Percentiles rank a stretch among this genome's conserved stretches.
phyloP scores from a whole-genome alignment of 164 flowering plant genomes.

The Pachysandra terminalis region DNA sequence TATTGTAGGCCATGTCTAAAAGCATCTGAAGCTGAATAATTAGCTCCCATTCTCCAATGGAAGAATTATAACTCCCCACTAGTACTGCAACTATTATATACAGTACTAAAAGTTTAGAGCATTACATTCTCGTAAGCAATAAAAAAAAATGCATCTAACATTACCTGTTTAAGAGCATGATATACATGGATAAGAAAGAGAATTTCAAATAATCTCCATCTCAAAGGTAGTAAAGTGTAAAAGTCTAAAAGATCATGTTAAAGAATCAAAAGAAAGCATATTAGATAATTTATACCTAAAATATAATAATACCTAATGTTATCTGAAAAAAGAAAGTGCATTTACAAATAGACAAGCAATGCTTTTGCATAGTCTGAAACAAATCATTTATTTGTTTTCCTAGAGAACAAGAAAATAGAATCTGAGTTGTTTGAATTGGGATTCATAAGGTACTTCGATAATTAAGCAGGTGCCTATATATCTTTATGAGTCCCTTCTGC shows the following conservation, averaged over 20 bases:
- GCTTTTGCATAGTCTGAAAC: not conserved
- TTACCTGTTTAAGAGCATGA: not conserved
- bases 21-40: not conserved
- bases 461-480: slow-evolving; percentile 91
- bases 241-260: not conserved
- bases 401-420: slow-evolving; percentile 11
- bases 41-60: not conserved
- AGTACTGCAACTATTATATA: not conserved
- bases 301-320: too few species aligned
- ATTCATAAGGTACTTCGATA: slow-evolving; percentile 62
- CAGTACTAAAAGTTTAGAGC: too few species aligned
- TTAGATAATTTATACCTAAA: not conserved
- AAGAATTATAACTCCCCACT: not conserved
- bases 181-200: not conserved
- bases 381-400: not conserved
- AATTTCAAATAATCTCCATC: too few species aligned
- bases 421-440: not conserved
- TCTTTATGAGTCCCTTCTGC: slow-evolving; percentile 92
- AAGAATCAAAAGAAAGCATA: not conserved
- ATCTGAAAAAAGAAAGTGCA: not conserved
- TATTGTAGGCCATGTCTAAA: not conserved
- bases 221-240: not conserved
- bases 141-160: too few species aligned
- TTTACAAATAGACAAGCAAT: not conserved
- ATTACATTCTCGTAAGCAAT: not conserved